Evolutionary conservation across 192 early-diverging fungal species (phyloP).

Genomic region (Backusella macrospora): DNA sequence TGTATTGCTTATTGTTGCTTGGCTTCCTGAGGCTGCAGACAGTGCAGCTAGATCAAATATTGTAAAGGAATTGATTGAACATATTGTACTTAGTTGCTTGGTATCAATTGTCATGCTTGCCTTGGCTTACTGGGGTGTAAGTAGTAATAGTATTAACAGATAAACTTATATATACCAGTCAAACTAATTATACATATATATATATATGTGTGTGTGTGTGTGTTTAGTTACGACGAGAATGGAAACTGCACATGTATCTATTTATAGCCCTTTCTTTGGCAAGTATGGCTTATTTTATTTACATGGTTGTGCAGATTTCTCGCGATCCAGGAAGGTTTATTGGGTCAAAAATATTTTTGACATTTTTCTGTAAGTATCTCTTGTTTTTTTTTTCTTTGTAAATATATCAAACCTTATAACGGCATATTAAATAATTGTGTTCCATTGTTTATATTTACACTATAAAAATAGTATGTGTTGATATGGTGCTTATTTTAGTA

Average conservation of each 20-base stretch:
- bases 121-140: conserved; percentile 59
- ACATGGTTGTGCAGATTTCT: conserved; percentile 66
- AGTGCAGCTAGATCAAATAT: conserved; percentile 2
- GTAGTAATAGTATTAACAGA: conserved; percentile 9
- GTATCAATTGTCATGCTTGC: conserved; percentile 52
- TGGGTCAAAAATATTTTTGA: conserved; percentile 55
- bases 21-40: conserved; percentile 22
- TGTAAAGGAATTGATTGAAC: conserved; percentile 39
- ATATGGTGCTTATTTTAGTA: conserved; percentile 50
- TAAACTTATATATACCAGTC: neutral
- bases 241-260: conserved; percentile 56
- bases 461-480: conserved; percentile 41
- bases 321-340: conserved; percentile 38
- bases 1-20: conserved; percentile 61
- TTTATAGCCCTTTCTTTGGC: conserved; percentile 63
- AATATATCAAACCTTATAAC: too few species aligned
- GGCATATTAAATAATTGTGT: too few species aligned
- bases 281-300: conserved; percentile 72
- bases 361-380: conserved; percentile 57
- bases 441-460: conserved; percentile 22
- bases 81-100: conserved; percentile 50
- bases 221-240: conserved; percentile 52
- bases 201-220: neutral
- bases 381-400: neutral
- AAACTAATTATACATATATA: neutral